Base-by-base conservation (phyloP, 805 yeast genomes). In the Metschnikowia koreensis region DNA sequence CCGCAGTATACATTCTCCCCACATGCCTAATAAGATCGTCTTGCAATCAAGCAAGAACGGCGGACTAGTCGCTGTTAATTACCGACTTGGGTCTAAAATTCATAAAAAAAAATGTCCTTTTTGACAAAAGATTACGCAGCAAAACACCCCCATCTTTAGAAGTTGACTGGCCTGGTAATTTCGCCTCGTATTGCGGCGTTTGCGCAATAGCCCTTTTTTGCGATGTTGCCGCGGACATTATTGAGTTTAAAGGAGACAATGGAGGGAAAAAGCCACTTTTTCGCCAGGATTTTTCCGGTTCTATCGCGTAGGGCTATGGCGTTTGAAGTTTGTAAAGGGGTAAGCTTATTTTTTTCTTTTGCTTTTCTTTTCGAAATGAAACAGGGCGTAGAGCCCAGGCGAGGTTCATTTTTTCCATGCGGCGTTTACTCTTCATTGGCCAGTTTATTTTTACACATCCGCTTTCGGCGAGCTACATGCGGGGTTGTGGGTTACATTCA, bases 321-420 rank as follows among this genome's bases (percentile, higher is more conserved):
- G 6, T 15, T 9, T 34, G 38, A 11, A 28, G 9, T 12, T 31
- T 27, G 8, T 11, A 40, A 22, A 16, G 12, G 16, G 45, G 49
- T 38, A 33, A 26, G 38, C 36, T 27, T n/a, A n/a, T n/a, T n/a
- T 37, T 38, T 16, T 34, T 47, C 41, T 31, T 12, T 31, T 31
- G 10, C 34, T 31, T 31, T 31, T 31, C 34, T 31, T 8, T 10
- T 28, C 7, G 38, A 28, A 28, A 40, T 47, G 50, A 47, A 47
- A 47, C 50, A 29, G 50, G 42, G 50, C 27, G 46, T 41, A 38
- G 41, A 29, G 50, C 50, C 46, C 50, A 47, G 34, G 41, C 29
- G 46, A 47, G 46, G 26, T 31, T 38, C 44, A n/a, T 13, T 40
- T 33, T 26, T 33, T 39, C 15, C 22, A 22, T 22, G 22, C 13